These are phyloP conservation scores for Diplodia intermedia DNA, from an alignment of 2,329 filamentous ascomycete species.

Conservation along the genomic window DNA sequence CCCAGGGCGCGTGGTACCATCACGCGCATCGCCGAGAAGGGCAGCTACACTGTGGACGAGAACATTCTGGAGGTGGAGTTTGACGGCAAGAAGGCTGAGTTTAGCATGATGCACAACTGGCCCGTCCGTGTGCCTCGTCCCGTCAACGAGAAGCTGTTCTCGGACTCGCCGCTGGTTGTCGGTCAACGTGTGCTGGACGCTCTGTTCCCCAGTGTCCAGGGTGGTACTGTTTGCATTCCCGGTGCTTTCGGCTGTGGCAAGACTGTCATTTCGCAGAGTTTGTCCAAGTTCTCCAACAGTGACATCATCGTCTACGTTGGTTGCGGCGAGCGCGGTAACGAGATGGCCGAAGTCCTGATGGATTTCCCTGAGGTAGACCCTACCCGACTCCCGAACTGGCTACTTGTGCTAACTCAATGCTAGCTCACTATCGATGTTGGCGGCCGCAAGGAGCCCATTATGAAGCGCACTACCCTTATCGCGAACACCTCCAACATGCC, in stretches of 20 bases:
- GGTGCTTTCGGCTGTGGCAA: conserved; percentile 99
- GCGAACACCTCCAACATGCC: conserved; percentile 99
- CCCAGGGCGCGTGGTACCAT: conserved; percentile 91
- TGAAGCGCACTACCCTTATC: conserved; percentile 99
- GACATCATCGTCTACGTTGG: conserved; percentile 99
- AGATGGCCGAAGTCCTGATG: conserved; percentile 99
- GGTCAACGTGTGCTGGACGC: conserved; percentile 96
- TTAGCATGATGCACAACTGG: conserved; percentile 99
- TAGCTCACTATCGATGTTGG: conserved; percentile 90
- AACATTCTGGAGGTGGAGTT: conserved; percentile 97
- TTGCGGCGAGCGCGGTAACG: conserved; percentile 90
- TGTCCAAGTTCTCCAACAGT: conserved; percentile 99
- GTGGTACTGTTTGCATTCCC: conserved; percentile 96
- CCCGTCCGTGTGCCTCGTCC: conserved; percentile 95
- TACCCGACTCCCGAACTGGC: background rate
- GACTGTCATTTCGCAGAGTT: conserved; percentile 97
- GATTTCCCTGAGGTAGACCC: conserved; percentile 86
- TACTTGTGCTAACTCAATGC: conserved; percentile 36
- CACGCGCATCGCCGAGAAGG: conserved; percentile 86
- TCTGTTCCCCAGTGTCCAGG: conserved; percentile 94
- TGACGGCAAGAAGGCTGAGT: conserved; percentile 91
- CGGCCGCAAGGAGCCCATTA: conserved; percentile 96
- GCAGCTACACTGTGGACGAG: conserved; percentile 91
- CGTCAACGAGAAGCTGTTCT: conserved; percentile 87
- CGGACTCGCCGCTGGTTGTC: conserved; percentile 90